phyloP scores from a whole-genome alignment of 2,329 filamentous ascomycete species.

The Cordyceps cateniannulata region DNA sequence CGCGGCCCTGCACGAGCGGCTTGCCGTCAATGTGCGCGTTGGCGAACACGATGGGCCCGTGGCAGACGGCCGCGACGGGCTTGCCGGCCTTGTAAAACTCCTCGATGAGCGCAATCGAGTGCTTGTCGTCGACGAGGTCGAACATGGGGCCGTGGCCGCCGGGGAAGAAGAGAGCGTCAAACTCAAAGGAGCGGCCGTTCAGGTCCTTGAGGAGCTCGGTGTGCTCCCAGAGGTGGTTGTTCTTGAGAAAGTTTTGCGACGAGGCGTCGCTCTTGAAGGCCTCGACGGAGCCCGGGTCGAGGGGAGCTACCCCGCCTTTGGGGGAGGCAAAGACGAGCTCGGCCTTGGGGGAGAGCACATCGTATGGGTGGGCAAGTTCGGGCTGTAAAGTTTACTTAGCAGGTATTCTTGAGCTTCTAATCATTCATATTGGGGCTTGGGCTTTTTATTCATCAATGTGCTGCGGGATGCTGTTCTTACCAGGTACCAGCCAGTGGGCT shows the following conservation, averaged over 20 bases:
- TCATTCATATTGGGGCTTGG: neutral
- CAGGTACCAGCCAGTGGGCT: slow-evolving; percentile 65
- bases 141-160: slow-evolving; percentile 61
- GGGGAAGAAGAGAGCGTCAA: slow-evolving; percentile 54
- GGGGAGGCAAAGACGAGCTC: slow-evolving; percentile 56
- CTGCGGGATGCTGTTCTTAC: slow-evolving; percentile 33
- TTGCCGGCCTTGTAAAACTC: slow-evolving; percentile 58
- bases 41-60: slow-evolving; percentile 58
- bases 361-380: slow-evolving; percentile 60
- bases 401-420: too few relatives aligned
- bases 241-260: slow-evolving; percentile 50
- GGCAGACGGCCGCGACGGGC: slow-evolving; percentile 61
- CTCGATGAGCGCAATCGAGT: slow-evolving; percentile 52
- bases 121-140: slow-evolving; percentile 52
- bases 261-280: slow-evolving; percentile 46
- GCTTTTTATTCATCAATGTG: neutral
- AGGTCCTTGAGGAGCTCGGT: slow-evolving; percentile 53
- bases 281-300: slow-evolving; percentile 53
- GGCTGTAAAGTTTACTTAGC: slow-evolving; percentile 29
- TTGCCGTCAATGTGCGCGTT: slow-evolving; percentile 50
- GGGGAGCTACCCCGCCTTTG: slow-evolving; percentile 52
- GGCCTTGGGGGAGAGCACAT: slow-evolving; percentile 47
- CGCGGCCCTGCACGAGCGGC: slow-evolving; percentile 47
- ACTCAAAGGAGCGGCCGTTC: slow-evolving; percentile 50
- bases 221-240: slow-evolving; percentile 53